Conservation (phyloP, 768 basidiomycete genomes). For the Scleroderma bovista region DNA sequence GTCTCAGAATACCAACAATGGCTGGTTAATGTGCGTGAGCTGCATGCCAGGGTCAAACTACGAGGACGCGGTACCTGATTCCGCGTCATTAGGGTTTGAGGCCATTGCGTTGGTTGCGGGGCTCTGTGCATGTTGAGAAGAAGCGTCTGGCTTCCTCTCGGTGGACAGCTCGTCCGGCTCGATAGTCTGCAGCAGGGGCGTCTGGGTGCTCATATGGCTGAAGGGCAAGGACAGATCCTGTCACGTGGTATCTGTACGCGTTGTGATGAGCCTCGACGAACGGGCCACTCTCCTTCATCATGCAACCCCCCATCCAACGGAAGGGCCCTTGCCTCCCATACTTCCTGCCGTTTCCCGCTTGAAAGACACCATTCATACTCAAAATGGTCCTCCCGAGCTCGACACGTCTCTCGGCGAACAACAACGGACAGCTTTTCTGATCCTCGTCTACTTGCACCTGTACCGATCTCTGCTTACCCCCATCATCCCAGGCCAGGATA, state of each 20-base stretch:
- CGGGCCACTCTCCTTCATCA: conserved; percentile 1
- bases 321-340: conserved; percentile 1
- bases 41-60: not conserved
- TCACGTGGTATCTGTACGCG: not conserved
- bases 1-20: conserved; percentile 69
- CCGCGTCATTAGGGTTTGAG: conserved; percentile 59
- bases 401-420: not conserved
- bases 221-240: too few species aligned
- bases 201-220: conserved; percentile 51
- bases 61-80: conserved; percentile 48
- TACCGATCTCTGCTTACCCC: not conserved
- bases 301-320: not conserved
- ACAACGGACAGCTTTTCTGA: conserved; percentile 2
- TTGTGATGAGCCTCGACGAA: conserved; percentile 1
- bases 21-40: conserved; percentile 33
- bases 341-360: conserved; percentile 4
- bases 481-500: not conserved
- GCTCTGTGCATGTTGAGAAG: conserved; percentile 41
- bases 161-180: conserved; percentile 70
- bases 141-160: conserved; percentile 24
- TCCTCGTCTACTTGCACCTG: conserved; percentile 4
- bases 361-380: too few species aligned
- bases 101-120: conserved; percentile 51
- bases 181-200: conserved; percentile 74
- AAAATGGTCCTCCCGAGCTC: not conserved